Base-by-base conservation (phyloP, 2,329 filamentous ascomycete species). In the Zymoseptoria passerinii region DNA sequence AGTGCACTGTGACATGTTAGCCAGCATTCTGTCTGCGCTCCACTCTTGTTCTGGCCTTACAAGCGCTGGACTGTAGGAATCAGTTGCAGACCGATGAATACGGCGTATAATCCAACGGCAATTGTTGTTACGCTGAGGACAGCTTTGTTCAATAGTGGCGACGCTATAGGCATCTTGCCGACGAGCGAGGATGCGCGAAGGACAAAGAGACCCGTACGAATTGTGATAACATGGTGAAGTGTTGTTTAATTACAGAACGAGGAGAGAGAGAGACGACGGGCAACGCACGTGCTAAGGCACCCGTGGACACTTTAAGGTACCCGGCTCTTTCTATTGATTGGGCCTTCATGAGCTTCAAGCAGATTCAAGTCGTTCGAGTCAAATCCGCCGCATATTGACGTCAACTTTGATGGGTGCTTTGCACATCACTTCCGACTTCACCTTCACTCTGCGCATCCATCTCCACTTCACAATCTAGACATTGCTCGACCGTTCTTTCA, bases 41-140 rank as follows among this genome's bases (percentile, higher is more conserved):
- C 7, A 20, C 16, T 13, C 16, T 57, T 10, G 8, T 48, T 20
- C 48, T 40, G 48, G 19, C 73, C 85, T 75, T 79, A 95, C 91
- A 92, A 85, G 76, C 88, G 81, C 72, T 97, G 92, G 55, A 95
- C 77, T 65, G 80, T 83, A 2, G 89, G 85, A 67, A 83, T 84
- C 13, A 86, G 81, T 8, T 70, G 58, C 4, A 66, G 57, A 9
- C 67, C 68, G 9, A 71, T 58, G 9, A 71, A 52, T 9, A 67
- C 53, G 20, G 68, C 66, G 59, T 71, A 71, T 4, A 67, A 8
- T 8, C 60, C 68, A 5, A 61, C 63, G 20, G 65, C 68, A 18
- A 52, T 27, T 52, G 50, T 27, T 52, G 50, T 44, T 13, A 13
- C 35, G 35, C 35, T 16, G 10, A 16, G 16, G 10, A 44, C 2